Percentiles rank a stretch among this genome's conserved stretches.
phyloP scores from a whole-genome alignment of 23 red algal genomes.

The Gracilariopsis chorda region DNA sequence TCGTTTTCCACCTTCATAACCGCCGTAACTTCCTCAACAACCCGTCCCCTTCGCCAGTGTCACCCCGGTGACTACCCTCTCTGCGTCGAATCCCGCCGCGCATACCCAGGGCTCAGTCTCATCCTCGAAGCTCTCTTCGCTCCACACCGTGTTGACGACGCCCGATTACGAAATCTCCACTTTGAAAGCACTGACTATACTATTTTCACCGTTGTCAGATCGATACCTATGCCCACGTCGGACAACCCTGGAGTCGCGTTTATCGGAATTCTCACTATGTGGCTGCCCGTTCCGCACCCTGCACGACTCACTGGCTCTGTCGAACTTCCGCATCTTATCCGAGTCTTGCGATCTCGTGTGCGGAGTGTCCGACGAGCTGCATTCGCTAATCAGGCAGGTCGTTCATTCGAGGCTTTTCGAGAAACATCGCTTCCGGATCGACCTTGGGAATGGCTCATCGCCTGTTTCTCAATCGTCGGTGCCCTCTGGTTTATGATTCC shows the following conservation, averaged over 20 bases:
- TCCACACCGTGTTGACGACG: constrained; percentile 11
- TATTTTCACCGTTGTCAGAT: constrained; percentile 48
- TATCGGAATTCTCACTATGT: constrained; percentile 28
- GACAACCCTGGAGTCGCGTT: constrained; percentile 14
- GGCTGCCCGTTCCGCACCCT: constrained; percentile 39
- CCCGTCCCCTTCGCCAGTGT: not conserved
- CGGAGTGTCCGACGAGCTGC: not conserved
- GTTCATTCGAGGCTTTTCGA: constrained; percentile 35
- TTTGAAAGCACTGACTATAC: constrained; percentile 63
- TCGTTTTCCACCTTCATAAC: constrained; percentile 31
- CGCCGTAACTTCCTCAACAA: not conserved
- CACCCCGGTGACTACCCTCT: not conserved
- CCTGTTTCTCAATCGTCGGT: constrained; percentile 44
- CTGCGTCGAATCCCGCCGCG: constrained; percentile 50
- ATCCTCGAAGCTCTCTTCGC: constrained; percentile 31
- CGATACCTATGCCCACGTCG: not conserved
- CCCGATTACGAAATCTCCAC: not conserved
- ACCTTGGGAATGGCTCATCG: constrained; percentile 70
- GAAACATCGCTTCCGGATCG: constrained; percentile 39
- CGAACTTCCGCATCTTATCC: constrained; percentile 18
- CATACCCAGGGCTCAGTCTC: constrained; percentile 9
- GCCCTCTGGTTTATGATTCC: constrained; percentile 60
- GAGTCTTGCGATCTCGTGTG: constrained; percentile 19
- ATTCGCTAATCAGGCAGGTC: not conserved
- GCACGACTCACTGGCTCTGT: constrained; percentile 42